Evolutionary conservation across 805 yeast species (phyloP), one percentile per base, ranked within the genome.

Genomic region (Metschnikowia gruessii): DNA sequence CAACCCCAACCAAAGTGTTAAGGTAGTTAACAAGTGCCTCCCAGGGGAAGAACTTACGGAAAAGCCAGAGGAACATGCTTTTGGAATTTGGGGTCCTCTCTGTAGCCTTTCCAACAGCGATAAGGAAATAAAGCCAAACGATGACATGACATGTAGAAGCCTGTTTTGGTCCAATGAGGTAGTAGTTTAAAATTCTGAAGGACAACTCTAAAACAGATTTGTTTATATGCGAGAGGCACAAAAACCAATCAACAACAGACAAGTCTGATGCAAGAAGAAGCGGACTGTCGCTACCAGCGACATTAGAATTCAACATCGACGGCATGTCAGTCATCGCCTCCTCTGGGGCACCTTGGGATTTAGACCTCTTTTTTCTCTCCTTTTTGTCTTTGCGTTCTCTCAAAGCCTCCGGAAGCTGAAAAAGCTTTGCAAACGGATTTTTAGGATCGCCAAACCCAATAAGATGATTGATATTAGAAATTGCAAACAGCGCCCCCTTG

Each of bases 381-480:
- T 84, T 85, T 49, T 83, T 81, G 46, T 83, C 90, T 53, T 77
- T 83, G 41, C 90, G 69, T 55, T 83, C 89, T 49, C 79, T 83
- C 50, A 87, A 64, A 15, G 83, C 87, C 57, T 83, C 86, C 0
- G 91, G 85, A 18, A 87, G 67, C 46, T 79, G 82, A 63, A 87
- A 87, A 12, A 87, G 60, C 56, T 82, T 79, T 5, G 92, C 89
- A 66, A 86, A 85, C 16, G 92, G 90, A 58, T 84, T 86, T 37
- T 74, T 72, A 4, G 86, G 76, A 59, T 84, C 85, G 29, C 94
- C 95, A 63, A 86, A 83, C 1, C 94, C 94, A 38, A 84, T 78
- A 43, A 86, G 61, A 66, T 86, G 92, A 56, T 81, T 77, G 43
- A 87, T 80, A 57, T 86, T 87, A 22, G 90, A 81, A 40, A 85